phyloP scores from a whole-genome alignment of 805 yeast species.

The Zygotorulaspora florentina region DNA sequence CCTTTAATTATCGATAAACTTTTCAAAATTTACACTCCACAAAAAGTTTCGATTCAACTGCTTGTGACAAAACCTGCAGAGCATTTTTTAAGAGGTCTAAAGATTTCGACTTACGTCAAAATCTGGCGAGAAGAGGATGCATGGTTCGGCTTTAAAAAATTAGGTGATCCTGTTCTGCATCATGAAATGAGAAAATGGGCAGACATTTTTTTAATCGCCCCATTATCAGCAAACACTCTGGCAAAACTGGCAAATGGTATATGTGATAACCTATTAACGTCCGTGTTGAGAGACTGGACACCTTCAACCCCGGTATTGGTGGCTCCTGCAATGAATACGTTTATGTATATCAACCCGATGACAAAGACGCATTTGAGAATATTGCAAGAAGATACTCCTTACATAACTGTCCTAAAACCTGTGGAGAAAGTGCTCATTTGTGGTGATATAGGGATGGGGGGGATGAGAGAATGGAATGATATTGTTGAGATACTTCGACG shows the following conservation, averaged over 20 bases:
- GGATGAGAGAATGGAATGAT: constrained; percentile 86
- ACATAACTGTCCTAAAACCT: constrained; percentile 69
- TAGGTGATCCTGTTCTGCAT: constrained; percentile 73
- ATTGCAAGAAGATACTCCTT: constrained; percentile 67
- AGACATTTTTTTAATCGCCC: constrained; percentile 70
- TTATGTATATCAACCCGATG: constrained; percentile 73
- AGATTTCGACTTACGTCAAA: constrained; percentile 68
- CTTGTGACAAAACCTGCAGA: constrained; percentile 76
- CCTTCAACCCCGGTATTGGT: constrained; percentile 65
- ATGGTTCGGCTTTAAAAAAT: constrained; percentile 51
- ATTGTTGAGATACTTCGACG: constrained; percentile 57
- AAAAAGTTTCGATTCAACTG: constrained; percentile 74
- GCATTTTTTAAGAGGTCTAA: constrained; percentile 60
- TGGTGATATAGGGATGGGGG: constrained; percentile 91
- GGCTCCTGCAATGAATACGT: constrained; percentile 87
- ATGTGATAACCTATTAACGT: constrained; percentile 71
- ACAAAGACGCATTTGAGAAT: constrained; percentile 66
- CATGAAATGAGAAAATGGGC: constrained; percentile 84
- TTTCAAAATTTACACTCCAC: constrained; percentile 69
- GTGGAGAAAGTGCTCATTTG: constrained; percentile 75
- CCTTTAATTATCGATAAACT: constrained; percentile 85
- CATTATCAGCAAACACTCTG: constrained; percentile 73
- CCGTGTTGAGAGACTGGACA: constrained; percentile 75
- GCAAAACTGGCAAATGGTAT: constrained; percentile 74
- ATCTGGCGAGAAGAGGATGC: constrained; percentile 85